These are phyloP conservation scores for Lithospermum erythrorhizon DNA, from an alignment of 257 asterid genomes.

Conservation along the genomic window DNA sequence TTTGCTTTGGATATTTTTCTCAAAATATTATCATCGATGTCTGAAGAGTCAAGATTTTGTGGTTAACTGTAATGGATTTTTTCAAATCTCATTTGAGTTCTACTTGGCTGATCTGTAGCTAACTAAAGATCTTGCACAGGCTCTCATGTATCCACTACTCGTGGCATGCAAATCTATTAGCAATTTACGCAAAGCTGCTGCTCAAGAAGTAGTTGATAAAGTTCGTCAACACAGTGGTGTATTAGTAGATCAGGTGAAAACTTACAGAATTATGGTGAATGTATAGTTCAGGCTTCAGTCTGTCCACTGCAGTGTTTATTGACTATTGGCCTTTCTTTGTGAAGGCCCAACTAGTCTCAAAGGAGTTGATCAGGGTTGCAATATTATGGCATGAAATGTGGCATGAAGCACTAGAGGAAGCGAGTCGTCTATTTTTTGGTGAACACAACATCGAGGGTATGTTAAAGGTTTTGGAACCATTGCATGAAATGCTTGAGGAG, in stretches of 20 bases:
- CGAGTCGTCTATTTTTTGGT: slow-evolving; percentile 96
- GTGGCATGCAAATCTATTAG: slow-evolving; percentile 98
- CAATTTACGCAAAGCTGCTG: slow-evolving; percentile 85
- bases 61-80: not conserved
- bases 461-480: slow-evolving; percentile 86
- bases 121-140: slow-evolving; percentile 38
- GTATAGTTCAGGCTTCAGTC: slow-evolving; percentile 7
- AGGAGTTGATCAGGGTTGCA: slow-evolving; percentile 94
- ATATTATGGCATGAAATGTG: slow-evolving; percentile 99
- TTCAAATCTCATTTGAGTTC: not conserved
- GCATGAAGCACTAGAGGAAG: slow-evolving; percentile 99
- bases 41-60: not conserved
- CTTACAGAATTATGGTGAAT: slow-evolving; percentile 2
- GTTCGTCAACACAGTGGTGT: slow-evolving; percentile 96
- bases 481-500: slow-evolving; percentile 93
- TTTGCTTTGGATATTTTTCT: slow-evolving; percentile 20
- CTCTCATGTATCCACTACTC: slow-evolving; percentile 99
- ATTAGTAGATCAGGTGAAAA: slow-evolving; percentile 83
- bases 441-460: slow-evolving; percentile 96
- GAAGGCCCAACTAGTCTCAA: slow-evolving; percentile 97
- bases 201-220: slow-evolving; percentile 95
- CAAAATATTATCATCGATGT: no score
- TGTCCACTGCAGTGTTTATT: slow-evolving; percentile 14
- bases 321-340: slow-evolving; percentile 20
- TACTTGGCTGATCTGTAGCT: slow-evolving; percentile 1